Percentiles rank a stretch among this genome's conserved stretches.
Evolutionary conservation across 768 basidiomycete species (phyloP).

Genomic region (Tephrocybe sp.): DNA sequence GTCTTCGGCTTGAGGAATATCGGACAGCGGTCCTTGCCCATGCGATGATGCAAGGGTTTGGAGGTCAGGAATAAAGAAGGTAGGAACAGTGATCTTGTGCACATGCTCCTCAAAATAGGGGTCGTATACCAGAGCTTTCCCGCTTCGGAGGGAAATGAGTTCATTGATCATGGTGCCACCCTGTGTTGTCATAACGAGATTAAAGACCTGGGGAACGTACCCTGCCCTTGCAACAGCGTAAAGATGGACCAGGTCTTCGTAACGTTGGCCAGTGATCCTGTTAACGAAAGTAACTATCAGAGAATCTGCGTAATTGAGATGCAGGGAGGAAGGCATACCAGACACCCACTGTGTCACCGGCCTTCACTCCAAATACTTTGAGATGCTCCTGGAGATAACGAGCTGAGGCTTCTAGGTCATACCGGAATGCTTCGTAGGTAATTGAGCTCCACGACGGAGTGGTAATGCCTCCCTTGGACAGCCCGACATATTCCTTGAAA

Average conservation of each 20-base stretch:
- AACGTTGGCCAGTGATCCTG: constrained; percentile 6
- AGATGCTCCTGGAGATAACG: constrained; percentile 1
- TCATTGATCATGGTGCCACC: constrained; percentile 8
- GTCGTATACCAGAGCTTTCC: constrained; percentile 8
- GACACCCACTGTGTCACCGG: constrained; percentile 5
- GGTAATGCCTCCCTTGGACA: background rate
- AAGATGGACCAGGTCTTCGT: constrained; percentile 6
- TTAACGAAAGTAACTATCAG: no score
- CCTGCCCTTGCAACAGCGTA: constrained; percentile 8
- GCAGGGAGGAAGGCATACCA: background rate
- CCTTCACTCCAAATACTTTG: background rate
- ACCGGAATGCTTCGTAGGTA: constrained; percentile 1
- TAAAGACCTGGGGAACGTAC: constrained; percentile 10
- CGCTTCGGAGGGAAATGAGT: constrained; percentile 1
- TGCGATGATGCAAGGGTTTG: background rate
- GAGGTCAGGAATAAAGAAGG: background rate
- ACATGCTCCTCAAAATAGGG: constrained; percentile 1
- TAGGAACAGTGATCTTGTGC: constrained; percentile 1
- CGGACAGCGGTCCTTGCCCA: background rate
- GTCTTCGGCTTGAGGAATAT: constrained; percentile 3
- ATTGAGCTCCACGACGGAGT: constrained; percentile 10
- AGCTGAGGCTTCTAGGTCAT: background rate
- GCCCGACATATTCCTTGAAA: constrained; percentile 6
- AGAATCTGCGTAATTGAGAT: background rate
- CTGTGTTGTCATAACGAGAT: constrained; percentile 1